Conservation (phyloP, 257 asterid species). For the Solanum okadae region DNA sequence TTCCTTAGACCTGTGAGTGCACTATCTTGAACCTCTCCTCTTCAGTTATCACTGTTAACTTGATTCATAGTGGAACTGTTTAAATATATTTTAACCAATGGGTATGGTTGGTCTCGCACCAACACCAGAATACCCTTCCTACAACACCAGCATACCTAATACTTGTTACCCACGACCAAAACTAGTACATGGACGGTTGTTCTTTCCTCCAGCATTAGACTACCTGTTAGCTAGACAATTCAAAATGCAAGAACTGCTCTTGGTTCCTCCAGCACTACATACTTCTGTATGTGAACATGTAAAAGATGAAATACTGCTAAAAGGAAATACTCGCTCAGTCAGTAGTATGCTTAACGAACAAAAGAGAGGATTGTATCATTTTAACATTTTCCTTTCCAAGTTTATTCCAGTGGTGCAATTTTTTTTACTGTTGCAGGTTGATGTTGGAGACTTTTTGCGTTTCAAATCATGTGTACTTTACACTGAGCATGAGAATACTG, state of each 20-base stretch:
- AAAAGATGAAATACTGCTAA: background rate
- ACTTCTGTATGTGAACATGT: background rate
- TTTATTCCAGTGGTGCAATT: background rate
- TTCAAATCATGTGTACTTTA: conserved; percentile 76
- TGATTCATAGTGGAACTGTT: background rate
- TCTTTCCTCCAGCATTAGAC: background rate
- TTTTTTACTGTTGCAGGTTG: conserved; percentile 50
- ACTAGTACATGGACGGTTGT: background rate
- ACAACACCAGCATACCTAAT: background rate
- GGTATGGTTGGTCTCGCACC: background rate
- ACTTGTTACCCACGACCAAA: background rate
- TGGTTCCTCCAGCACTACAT: background rate
- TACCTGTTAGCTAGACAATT: background rate
- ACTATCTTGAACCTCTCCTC: background rate
- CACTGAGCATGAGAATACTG: conserved; percentile 60
- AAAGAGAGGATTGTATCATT: background rate
- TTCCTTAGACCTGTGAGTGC: conserved; percentile 77
- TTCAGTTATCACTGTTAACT: background rate
- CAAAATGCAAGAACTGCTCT: background rate
- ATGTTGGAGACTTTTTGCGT: conserved; percentile 95
- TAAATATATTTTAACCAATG: background rate
- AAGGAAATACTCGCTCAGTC: background rate
- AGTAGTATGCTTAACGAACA: background rate
- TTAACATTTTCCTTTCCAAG: background rate
- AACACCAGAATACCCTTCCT: background rate